Base-by-base conservation (phyloP, 148 eudicot genomes). In the Selenicereus undatus region DNA sequence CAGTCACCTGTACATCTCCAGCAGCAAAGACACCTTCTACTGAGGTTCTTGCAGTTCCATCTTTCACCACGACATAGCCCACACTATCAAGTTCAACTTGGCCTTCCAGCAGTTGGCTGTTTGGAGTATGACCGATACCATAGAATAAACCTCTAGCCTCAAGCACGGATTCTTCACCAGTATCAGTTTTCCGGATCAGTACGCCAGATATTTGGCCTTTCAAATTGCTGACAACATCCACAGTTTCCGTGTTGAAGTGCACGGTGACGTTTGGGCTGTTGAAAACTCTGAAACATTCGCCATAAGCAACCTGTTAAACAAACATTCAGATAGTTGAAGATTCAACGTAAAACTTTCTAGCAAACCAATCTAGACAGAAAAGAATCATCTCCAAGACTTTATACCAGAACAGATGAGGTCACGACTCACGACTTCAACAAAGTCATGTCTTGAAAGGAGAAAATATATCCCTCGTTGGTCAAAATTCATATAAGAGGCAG, bases 231-330 rank as follows among this genome's bases (percentile, higher is more conserved):
- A 92, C 92, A 32, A 96, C 91, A 88, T 96, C 99, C 89, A 91
- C 90, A 7, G 95, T 82, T 88, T 96, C 98, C 78, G 99, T 92
- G 81, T 96, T 93, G 98, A 87, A 96, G 93, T 96, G 99, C 84
- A 93, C 94, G 21, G 99, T 96, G 91, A 96, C 82, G 86, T 93
- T 96, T 84, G 98, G 98, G 83, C 92, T 96, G 93, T 96, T 88
- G 92, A 87, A 86, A 86, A 96, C 98, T 96, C 99, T 96, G 99
- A 91, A 96, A 96, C 95, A 93, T 93, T 90, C 99, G 97, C 99
- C 97, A 96, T 90, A 96, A 96, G 85, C 95, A 96, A 90, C 98
- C 99, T 96, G 99, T 96, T 96, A 96, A 93, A 92, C 95, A 93
- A 93, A 96, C 93, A 89, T 89, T 89, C 90, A 93, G 89, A 94